Base-by-base conservation (phyloP, 306 rosid genomes). In the Trifolium subterraneum region DNA sequence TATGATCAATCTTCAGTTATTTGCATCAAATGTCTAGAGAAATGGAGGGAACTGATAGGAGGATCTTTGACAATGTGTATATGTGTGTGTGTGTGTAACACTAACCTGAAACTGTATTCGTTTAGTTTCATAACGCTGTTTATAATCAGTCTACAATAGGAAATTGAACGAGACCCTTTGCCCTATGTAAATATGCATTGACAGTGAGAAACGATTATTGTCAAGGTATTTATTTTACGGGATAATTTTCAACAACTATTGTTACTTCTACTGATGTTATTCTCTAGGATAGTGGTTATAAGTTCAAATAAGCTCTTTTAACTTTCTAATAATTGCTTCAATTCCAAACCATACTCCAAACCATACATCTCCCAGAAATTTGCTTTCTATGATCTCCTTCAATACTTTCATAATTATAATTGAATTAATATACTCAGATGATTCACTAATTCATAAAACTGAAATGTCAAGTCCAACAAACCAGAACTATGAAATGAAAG, bases 161-260 rank as follows among this genome's bases (percentile, higher is more conserved):
- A 70, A 56, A 63, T 35, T 55, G 87, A 78, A 79, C 45, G n/a
- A 52, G 45, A 35, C 64, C 72, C 13, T 51, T 18, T 74, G 80
- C 73, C 23, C 35, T 82, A 52, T 81, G 90, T 81, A 85, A 52
- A 81, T 81, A 80, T 71, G 79, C 67, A 69, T 59, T 39, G 72
- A 35, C 65, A 6, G 39, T 20, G 66, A 65, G 27, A 51, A 15
- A 74, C 60, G 44, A 64, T 52, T 38, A 47, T 59, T 47, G 78
- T 15, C 44, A 23, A 80, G 64, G 33, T 74, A 51, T 29, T 29
- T 27, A 29, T 18, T 22, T 14, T 51, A 16, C 7, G 33, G 19
- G 60, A 51, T 68, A 44, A 55, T 39, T 42, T 67, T 19, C 54
- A 33, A 25, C 29, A 4, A 65, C 38, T 35, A 35, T 42, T 42